Evolutionary conservation across 2,329 filamentous ascomycete species (phyloP).

Genomic region (Trichoderma koningiopsis): DNA sequence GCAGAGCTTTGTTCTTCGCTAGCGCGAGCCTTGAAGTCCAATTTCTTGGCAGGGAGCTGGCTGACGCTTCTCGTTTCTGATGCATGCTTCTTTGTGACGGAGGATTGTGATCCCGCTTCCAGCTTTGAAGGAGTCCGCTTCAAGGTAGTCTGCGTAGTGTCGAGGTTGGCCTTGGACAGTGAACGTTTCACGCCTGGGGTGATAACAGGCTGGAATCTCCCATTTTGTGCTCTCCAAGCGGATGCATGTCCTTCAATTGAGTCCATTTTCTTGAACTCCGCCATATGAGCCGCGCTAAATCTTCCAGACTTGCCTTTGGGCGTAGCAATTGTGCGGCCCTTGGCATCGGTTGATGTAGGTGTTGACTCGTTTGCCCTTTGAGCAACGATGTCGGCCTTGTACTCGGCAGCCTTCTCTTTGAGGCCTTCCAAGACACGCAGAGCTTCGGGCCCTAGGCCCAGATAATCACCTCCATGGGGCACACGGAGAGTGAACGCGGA

Average conservation of each 20-base stretch:
- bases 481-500: conserved; percentile 72
- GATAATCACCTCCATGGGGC: conserved; percentile 53
- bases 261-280: conserved; percentile 96
- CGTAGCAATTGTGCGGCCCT: conserved; percentile 72
- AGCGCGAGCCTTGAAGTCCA: conserved; percentile 29
- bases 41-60: conserved; percentile 33
- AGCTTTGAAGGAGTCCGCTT: conserved; percentile 62
- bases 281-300: conserved; percentile 83
- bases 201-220: conserved; percentile 52
- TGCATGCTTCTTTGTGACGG: conserved; percentile 43
- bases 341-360: conserved; percentile 41
- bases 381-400: conserved; percentile 68
- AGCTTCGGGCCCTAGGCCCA: conserved; percentile 62
- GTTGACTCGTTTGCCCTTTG: conserved; percentile 55
- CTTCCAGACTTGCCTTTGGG: conserved; percentile 77
- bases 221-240: conserved; percentile 65
- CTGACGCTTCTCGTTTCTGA: conserved; percentile 40
- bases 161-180: conserved; percentile 50
- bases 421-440: conserved; percentile 66
- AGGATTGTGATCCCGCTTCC: conserved; percentile 59
- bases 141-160: conserved; percentile 45
- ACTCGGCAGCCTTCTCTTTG: conserved; percentile 69
- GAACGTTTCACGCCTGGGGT: conserved; percentile 43
- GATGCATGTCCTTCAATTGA: conserved; percentile 88
- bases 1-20: conserved; percentile 27